Evolutionary conservation across 2,329 filamentous ascomycete genomes (phyloP), one percentile per base, ranked within the genome.

Genomic region (Fusarium sororula): DNA sequence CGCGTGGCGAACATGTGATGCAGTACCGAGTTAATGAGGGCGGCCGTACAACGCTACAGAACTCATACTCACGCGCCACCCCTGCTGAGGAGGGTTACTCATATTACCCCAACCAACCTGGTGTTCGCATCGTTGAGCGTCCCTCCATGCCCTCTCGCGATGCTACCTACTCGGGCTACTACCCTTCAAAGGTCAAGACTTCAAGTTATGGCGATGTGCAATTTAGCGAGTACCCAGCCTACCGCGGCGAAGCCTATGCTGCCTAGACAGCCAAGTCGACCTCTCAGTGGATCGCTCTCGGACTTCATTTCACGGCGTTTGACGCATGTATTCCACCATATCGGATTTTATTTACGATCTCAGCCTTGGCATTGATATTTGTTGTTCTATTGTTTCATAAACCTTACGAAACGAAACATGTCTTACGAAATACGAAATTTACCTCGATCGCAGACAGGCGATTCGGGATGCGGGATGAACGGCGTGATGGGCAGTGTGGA

Each of bases 401-500:
- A 70, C 76, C 63, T 75, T 51, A 80, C 72, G 78, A 80, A 78
- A 80, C 73, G 76, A 79, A 73, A 81, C 73, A 74, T 79, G 78
- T 79, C 74, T 80, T 81, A 78, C 73, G 80, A 81, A 79, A 77
- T 76, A 79, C 70, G 79, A 75, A 79, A 75, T 69, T 77, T 77
- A 66, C 53, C 63, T 62, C 70, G 75, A 73, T 60, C 70, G 77
- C 70, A 73, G 65, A 74, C 35, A 61, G 72, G 68, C 71, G 67
- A 70, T 71, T 70, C 69, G 72, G 65, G 75, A 79, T 70, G 72
- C 58, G 77, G 76, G 66, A 78, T 77, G 79, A 79, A 71, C 51
- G 72, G 76, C 75, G 71, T 63, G 76, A 55, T 58, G 38, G 69
- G 67, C 66, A 71, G 30, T 66, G 67, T 76, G 73, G 61, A 55